Percentiles rank a stretch among this genome's conserved stretches.
Conservation (phyloP, 768 basidiomycete genomes). For the Kwoniella pini region DNA sequence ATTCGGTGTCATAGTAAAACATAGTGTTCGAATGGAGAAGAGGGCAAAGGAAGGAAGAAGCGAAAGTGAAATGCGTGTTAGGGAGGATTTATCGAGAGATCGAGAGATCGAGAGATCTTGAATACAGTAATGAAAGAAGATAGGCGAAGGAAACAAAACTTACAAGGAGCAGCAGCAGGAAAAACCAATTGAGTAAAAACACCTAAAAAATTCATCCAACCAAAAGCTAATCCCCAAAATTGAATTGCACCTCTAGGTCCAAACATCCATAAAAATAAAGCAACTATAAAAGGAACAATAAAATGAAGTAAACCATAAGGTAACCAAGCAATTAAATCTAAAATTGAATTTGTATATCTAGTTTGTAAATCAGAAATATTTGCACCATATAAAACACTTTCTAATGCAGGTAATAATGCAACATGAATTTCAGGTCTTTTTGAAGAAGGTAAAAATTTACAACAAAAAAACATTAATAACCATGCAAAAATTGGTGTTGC, state of each 20-base stretch:
- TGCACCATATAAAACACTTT: constrained; percentile 92
- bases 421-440: constrained; percentile 85
- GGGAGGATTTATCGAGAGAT: too few species aligned
- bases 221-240: constrained; percentile 82
- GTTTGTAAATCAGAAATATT: constrained; percentile 98
- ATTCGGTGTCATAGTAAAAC: constrained; percentile 42
- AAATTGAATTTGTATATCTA: constrained; percentile 83
- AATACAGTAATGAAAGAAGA: too few species aligned
- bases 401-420: constrained; percentile 87
- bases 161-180: constrained; percentile 84
- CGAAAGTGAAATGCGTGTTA: not conserved
- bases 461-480: constrained; percentile 82
- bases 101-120: too few species aligned
- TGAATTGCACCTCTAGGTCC: constrained; percentile 75
- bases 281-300: constrained; percentile 79
- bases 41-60: not conserved
- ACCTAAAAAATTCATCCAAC: constrained; percentile 86
- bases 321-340: constrained; percentile 93
- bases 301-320: constrained; percentile 97
- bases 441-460: constrained; percentile 74
- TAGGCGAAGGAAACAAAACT: too few species aligned
- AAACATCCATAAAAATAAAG: constrained; percentile 84
- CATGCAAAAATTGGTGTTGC: constrained; percentile 84
- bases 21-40: not conserved
- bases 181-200: constrained; percentile 84